Evolutionary conservation across 2,329 filamentous ascomycete genomes (phyloP), one percentile per base, ranked within the genome.

Genomic region (Allantophomopsis lycopodina): DNA sequence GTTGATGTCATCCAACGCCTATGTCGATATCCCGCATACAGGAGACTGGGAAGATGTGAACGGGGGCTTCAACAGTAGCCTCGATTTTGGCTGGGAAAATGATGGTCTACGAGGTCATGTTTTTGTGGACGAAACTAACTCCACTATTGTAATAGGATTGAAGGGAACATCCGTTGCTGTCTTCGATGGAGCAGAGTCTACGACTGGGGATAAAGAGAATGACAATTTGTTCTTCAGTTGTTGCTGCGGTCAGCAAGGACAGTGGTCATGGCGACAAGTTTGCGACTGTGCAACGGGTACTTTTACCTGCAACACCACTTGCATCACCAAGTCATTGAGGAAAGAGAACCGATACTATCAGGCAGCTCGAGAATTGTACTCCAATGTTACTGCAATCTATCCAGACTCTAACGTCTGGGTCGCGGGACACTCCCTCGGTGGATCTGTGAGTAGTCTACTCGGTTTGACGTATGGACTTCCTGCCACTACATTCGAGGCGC

Each of bases 161-260:
- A 98, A 98, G 62, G 91, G 89, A 40, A 95, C 88, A 0, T 84
- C 80, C 1, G 76, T 81, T 2, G 89, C 91, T 11, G 79, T 96
- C 3, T 96, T 95, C 55, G 89, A 96, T 57, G 91, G 91, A n/a
- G 83, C 89, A 31, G 89, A 88, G 38, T 96, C 91, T 1, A 96
- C 89, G 0, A 94, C 87, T 18, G 94, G 94, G 50, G 91, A 98
- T 63, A 98, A 98, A 64, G 68, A 88, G 53, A 98, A 96, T 57
- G 91, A 98, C 61, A 98, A 98, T 56, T 69, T 98, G 8, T 94
- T 94, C 61, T 95, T 95, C 63, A 94, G 88, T 55, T 98, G 91
- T 63, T 98, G 91, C 60, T 98, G 91, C 60, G 91, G 78, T 4
- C 87, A 95, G 61, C 88, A 93, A 51, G 87, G 88, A 0, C 85